These are phyloP conservation scores for Spiromastix sp. DNA, from an alignment of 2,329 filamentous ascomycete species.

Conservation along the genomic window DNA sequence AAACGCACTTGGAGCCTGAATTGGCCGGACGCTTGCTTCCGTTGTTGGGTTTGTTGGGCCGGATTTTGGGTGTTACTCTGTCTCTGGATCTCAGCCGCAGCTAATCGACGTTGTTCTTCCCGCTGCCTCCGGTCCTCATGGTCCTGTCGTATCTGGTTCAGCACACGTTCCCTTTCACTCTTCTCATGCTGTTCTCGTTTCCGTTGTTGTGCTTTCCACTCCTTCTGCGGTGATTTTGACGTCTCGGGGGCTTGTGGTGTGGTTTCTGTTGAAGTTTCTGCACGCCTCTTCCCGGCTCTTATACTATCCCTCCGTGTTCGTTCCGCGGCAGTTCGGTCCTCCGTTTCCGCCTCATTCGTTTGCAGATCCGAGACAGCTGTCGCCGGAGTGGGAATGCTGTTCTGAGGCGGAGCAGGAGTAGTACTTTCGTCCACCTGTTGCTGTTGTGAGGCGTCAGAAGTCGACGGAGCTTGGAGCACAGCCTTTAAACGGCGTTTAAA, in stretches of 20 bases:
- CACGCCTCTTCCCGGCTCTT: constrained; percentile 13
- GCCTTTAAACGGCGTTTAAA: constrained; percentile 49
- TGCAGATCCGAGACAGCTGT: constrained; percentile 6
- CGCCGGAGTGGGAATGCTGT: constrained; percentile 7
- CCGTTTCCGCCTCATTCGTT: too few relatives aligned
- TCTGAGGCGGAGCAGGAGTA: constrained; percentile 2
- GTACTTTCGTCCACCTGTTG: neutral
- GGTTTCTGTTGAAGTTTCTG: constrained; percentile 1
- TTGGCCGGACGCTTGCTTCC: constrained; percentile 15
- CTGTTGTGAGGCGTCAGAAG: constrained; percentile 7
- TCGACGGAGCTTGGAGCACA: constrained; percentile 24
- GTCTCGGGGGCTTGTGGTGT: constrained; percentile 1
- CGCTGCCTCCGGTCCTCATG: constrained; percentile 55
- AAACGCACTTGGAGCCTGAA: constrained; percentile 68
- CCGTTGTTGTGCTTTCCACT: constrained; percentile 46
- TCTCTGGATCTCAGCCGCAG: constrained; percentile 5
- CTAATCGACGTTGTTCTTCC: constrained; percentile 28
- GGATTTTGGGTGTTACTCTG: constrained; percentile 8
- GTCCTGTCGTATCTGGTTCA: constrained; percentile 67
- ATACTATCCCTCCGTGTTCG: constrained; percentile 16
- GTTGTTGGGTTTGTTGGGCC: constrained; percentile 5
- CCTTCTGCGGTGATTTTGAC: constrained; percentile 31
- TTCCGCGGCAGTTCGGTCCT: constrained; percentile 8
- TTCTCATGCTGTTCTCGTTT: constrained; percentile 54
- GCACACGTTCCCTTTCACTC: constrained; percentile 59